Base-by-base conservation (phyloP, 768 basidiomycete species). In the Termitomyces sp. region DNA sequence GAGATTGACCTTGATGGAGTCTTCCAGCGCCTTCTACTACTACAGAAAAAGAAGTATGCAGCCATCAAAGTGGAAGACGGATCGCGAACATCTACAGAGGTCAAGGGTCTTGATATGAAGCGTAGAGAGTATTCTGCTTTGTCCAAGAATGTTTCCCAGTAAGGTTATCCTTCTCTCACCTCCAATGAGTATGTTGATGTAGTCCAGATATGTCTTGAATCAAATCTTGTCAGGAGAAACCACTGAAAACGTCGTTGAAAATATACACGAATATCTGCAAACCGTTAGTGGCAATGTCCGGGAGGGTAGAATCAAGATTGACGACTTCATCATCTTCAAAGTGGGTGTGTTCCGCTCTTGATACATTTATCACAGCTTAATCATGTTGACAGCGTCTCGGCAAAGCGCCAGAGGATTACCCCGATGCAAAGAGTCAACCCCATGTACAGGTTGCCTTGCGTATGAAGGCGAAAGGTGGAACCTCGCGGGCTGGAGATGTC, bases 21-120 rank as follows among this genome's bases (percentile, higher is more conserved):
- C 36, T 99, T 99, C 77, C 86, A 96, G 66, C 85, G 97, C 0
- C 78, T 99, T 43, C 73, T 99, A 2, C 81, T 99, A 12, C 74
- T 99, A 54, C 96, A 98, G 68, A 99, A 99, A 82, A 99, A 99
- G 79, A 98, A 99, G 73, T 99, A 99, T 64, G 97, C 97, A 0
- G 97, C 97, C 0, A 78, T 98, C 70, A 98, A 97, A 74, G 85
- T 98, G 43, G 92, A 94, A 65, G 92, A 94, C 61, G 86, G 86
- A 28, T 80, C 81, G 0, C 80, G 82, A 57, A 88, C 90, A 0
- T 84, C 83, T 14, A 90, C 84, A 1, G 97, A 99, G 67, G 78
- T 99, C 70, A 99, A 99, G 67, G 97, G 97, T 72, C 76, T 99
- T 24, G 97, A 99, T 73, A 98, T 99, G 97, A 98, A 98, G 72